These are phyloP conservation scores for Pseudocercospora cruenta DNA, from an alignment of 2,329 filamentous ascomycete genomes.

Conservation along the genomic window DNA sequence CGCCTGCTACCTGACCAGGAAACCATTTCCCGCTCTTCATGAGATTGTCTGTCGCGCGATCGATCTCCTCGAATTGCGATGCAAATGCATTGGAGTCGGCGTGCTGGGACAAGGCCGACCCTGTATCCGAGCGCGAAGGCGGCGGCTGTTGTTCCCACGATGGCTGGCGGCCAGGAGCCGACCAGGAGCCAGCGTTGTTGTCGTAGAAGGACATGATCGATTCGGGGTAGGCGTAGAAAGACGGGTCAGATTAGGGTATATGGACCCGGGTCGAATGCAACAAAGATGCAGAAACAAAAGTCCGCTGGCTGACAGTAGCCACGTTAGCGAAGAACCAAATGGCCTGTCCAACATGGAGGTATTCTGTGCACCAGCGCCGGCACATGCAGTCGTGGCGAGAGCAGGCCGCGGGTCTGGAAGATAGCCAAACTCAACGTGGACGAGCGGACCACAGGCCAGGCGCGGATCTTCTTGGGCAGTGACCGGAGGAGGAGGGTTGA, in stretches of 20 bases:
- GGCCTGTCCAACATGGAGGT: not conserved
- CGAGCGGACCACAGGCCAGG: conserved; percentile 4
- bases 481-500: not conserved
- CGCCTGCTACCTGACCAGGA: conserved; percentile 39
- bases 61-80: conserved; percentile 93
- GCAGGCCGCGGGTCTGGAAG: conserved; percentile 8
- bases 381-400: conserved; percentile 8
- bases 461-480: conserved; percentile 11
- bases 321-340: conserved; percentile 5
- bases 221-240: conserved; percentile 10
- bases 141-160: conserved; percentile 69
- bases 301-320: conserved; percentile 14
- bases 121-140: conserved; percentile 74
- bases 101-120: conserved; percentile 67
- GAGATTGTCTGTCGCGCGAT: conserved; percentile 92
- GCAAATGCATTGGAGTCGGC: conserved; percentile 74
- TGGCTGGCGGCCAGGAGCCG: conserved; percentile 64
- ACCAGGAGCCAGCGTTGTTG: conserved; percentile 61
- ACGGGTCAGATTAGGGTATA: conserved; percentile 30
- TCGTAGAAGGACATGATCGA: conserved; percentile 69
- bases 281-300: conserved; percentile 13
- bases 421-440: conserved; percentile 11
- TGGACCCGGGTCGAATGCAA: conserved; percentile 23
- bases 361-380: conserved; percentile 1
- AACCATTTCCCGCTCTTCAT: conserved; percentile 96